Base-by-base conservation (phyloP, 208 protist genomes). In the Wallacemonas sp. region DNA sequence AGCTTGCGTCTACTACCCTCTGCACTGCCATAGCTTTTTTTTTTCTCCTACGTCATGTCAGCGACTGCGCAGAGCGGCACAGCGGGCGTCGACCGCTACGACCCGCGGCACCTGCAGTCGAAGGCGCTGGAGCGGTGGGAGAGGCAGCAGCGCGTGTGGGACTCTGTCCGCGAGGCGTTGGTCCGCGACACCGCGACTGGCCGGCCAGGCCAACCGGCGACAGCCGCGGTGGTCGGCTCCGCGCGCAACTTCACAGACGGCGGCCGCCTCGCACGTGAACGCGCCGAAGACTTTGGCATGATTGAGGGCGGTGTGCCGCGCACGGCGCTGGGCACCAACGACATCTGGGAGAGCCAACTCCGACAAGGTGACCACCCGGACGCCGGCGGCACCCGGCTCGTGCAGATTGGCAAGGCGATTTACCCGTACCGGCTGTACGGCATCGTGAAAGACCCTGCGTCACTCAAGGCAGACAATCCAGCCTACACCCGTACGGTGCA, bases 371-470 rank as follows among this genome's bases (percentile, higher is more conserved):
- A 68, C 34, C 59, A 58, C 1, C 50, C 66, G 19, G 67, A 48
- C 13, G 71, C 68, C 5, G n/a, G n/a, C n/a, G 60, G 79, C 13
- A 57, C 50, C 22, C 81, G 81, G 30, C 88, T 81, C 22, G 75
- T 95, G 15, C 78, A 77, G 27, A 68, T 93, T 22, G 89, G 86
- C 27, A 81, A 77, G 38, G 76, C 62, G 19, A 78, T 68, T 41
- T 88, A 81, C 32, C 89, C 89, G 13, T 94, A 94, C 55, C 60
- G 74, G 1, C 73, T 95, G 17, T 91, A 83, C 74, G 57, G 75
- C 41, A 75, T 85, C 38, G 53, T 83, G 9, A 63, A 64, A 1
- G 80, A 90, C 64, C 66, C 74, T 1, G 36, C 50, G 12, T 44
- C 73, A 27, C 38, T 79, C 32, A 58, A 76, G 36, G 62, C 50